phyloP scores from a whole-genome alignment of 2,329 filamentous ascomycete species.

The Ilyonectria destructans region DNA sequence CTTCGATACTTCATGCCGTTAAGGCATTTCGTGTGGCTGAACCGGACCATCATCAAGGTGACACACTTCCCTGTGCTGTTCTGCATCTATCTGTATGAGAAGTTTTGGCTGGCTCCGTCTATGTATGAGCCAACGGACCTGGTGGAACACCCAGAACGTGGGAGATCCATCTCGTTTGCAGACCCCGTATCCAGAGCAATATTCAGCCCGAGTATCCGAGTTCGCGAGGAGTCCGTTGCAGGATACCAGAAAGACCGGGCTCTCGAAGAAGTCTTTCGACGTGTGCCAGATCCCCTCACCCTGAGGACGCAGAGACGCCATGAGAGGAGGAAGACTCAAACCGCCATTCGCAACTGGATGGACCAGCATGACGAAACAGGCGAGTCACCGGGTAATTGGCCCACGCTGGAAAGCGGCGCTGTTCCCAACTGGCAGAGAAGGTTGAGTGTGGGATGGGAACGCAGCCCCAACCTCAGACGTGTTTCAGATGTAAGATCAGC shows the following conservation, averaged over 20 bases:
- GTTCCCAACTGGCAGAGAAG: constrained; percentile 67
- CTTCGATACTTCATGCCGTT: constrained; percentile 86
- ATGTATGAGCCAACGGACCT: constrained; percentile 90
- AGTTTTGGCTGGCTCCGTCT: constrained; percentile 80
- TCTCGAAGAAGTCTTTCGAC: constrained; percentile 91
- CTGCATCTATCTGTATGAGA: constrained; percentile 90
- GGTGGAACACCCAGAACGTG: constrained; percentile 78
- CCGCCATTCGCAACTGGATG: constrained; percentile 93
- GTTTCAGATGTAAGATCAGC: constrained; percentile 73
- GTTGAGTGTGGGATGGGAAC: constrained; percentile 68
- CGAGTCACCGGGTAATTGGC: constrained; percentile 65
- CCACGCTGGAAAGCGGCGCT: constrained; percentile 63
- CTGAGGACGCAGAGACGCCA: constrained; percentile 73
- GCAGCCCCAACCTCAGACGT: constrained; percentile 63
- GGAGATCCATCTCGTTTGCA: constrained; percentile 70
- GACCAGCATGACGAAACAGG: constrained; percentile 74
- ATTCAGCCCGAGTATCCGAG: constrained; percentile 81
- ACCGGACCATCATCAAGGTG: constrained; percentile 91
- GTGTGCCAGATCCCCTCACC: constrained; percentile 76
- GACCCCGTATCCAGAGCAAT: constrained; percentile 71
- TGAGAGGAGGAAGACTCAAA: constrained; percentile 82
- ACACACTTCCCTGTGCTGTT: constrained; percentile 93
- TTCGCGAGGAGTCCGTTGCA: constrained; percentile 89
- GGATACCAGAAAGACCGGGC: constrained; percentile 93
- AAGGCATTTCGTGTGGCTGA: constrained; percentile 85